Percentiles rank a stretch among this genome's conserved stretches.
phyloP scores from a whole-genome alignment of 352 stramenopile genomes.

The Pythium phragmitis region DNA sequence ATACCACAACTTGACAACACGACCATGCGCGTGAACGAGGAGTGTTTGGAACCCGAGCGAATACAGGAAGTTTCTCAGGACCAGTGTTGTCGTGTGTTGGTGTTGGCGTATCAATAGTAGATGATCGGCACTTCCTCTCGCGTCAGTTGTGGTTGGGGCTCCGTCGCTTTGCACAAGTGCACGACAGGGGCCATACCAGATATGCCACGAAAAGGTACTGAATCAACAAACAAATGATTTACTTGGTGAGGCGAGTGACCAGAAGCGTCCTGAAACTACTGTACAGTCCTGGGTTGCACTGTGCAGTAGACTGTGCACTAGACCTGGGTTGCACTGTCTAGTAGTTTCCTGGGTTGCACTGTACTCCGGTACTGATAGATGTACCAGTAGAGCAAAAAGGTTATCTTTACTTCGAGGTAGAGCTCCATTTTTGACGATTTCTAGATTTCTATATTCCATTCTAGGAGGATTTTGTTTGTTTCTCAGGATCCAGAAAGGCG shows the following conservation, averaged over 20 bases:
- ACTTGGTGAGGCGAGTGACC: too few relatives aligned
- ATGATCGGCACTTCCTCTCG: background rate
- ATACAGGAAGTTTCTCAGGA: background rate
- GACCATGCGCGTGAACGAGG: too few relatives aligned
- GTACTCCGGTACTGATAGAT: too few relatives aligned
- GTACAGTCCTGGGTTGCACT: too few relatives aligned
- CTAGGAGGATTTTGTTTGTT: background rate
- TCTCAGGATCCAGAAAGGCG: background rate
- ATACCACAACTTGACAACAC: background rate
- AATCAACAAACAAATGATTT: background rate
- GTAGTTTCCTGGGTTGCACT: too few relatives aligned
- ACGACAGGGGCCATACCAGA: background rate
- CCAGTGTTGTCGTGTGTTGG: background rate
- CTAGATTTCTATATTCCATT: conserved; percentile 1
- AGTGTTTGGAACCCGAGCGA: background rate
- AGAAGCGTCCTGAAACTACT: too few relatives aligned
- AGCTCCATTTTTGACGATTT: background rate
- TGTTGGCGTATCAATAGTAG: background rate
- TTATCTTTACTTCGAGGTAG: too few relatives aligned
- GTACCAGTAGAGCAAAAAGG: too few relatives aligned
- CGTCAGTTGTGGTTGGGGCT: background rate
- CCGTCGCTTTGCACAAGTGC: background rate
- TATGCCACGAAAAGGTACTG: background rate
- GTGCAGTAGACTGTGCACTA: too few relatives aligned
- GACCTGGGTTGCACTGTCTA: too few relatives aligned